These are phyloP conservation scores for Davidsoniella eucalypti DNA, from an alignment of 2,329 filamentous ascomycete species.

Conservation along the genomic window DNA sequence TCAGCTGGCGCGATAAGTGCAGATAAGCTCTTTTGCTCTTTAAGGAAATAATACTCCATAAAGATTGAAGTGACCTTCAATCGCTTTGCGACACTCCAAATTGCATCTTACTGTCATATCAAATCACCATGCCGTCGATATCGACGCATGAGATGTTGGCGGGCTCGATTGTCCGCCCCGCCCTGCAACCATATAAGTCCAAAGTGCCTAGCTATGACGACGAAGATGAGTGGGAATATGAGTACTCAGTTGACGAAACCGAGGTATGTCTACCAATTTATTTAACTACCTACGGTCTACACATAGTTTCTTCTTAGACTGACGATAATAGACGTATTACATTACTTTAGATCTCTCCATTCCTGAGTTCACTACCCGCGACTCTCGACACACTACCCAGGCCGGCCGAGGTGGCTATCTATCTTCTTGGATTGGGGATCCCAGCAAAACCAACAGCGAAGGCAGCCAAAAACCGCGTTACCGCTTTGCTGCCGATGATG, in stretches of 20 bases:
- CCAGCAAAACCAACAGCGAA: neutral
- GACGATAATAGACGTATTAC: constrained; percentile 40
- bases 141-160: constrained; percentile 10
- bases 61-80: too few relatives aligned
- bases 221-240: constrained; percentile 50
- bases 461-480: constrained; percentile 8
- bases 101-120: neutral
- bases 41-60: neutral
- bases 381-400: constrained; percentile 11
- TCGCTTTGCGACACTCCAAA: neutral
- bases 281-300: neutral
- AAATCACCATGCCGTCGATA: constrained; percentile 1
- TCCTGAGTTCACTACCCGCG: constrained; percentile 29
- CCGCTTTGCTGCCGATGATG: constrained; percentile 15
- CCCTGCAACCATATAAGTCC: constrained; percentile 3
- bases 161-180: constrained; percentile 5
- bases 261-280: constrained; percentile 28
- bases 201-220: constrained; percentile 19
- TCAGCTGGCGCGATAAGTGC: neutral
- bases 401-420: constrained; percentile 14
- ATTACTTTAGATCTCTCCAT: constrained; percentile 47
- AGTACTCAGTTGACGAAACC: constrained; percentile 46
- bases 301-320: neutral
- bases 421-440: constrained; percentile 18
- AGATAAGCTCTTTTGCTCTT: too few relatives aligned